A percentile compares a stretch with the other conserved stretches of the same genome.
Conservation (phyloP, 2,329 filamentous ascomycete species). For the Aspergillus pseudoglaucus region DNA sequence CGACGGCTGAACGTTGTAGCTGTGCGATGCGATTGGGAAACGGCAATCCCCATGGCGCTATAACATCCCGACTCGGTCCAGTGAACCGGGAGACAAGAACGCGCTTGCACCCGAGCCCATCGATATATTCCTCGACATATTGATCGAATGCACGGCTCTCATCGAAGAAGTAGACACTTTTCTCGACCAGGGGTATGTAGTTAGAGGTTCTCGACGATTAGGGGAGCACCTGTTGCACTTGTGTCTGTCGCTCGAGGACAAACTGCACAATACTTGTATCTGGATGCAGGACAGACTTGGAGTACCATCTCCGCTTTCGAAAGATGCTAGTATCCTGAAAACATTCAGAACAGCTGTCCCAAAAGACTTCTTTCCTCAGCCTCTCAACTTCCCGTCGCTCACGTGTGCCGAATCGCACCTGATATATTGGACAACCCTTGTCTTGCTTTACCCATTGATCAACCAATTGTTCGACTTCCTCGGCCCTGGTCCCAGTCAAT, state of each 20-base stretch:
- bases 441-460: constrained; percentile 16
- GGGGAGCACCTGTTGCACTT: constrained; percentile 7
- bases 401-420: constrained; percentile 14
- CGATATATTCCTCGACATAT: constrained; percentile 12
- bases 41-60: constrained; percentile 12
- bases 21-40: constrained; percentile 13
- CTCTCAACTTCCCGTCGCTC: constrained; percentile 10
- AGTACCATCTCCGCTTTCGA: constrained; percentile 2
- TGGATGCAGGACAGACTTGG: constrained; percentile 13
- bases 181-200: constrained; percentile 1
- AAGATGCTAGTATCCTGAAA: constrained; percentile 3
- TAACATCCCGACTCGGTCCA: constrained; percentile 5
- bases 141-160: constrained; percentile 12
- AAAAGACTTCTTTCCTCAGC: constrained; percentile 6
- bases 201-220: not conserved
- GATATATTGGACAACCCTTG: constrained; percentile 10
- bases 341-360: constrained; percentile 8
- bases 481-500: constrained; percentile 2
- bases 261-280: constrained; percentile 7
- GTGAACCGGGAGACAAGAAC: not conserved
- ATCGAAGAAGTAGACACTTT: constrained; percentile 12
- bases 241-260: constrained; percentile 9
- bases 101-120: constrained; percentile 8
- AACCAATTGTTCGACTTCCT: constrained; percentile 11
- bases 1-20: constrained; percentile 1